Evolutionary conservation across 2,329 filamentous ascomycete genomes (phyloP), one percentile per base, ranked within the genome.

Genomic region (Fusarium pilosicola): DNA sequence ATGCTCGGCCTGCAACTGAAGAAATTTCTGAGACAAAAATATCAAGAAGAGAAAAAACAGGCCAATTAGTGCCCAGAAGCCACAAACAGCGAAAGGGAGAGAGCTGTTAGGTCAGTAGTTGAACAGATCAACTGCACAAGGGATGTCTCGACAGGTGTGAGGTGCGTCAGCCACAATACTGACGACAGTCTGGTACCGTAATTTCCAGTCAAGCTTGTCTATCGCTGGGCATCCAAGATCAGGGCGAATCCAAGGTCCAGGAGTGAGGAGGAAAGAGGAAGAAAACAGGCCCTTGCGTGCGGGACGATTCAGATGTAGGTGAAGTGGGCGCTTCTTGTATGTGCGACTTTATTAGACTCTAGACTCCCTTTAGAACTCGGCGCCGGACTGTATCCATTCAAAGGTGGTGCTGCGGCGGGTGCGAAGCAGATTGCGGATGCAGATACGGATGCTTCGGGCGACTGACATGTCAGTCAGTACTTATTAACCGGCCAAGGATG

Each of bases 401-500:
- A 68, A 76, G 60, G 60, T 77, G 70, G 76, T 77, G 74, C 72
- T 76, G 66, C 54, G 56, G 68, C 76, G 76, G 76, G 75, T 70
- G 76, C 59, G 65, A 59, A 60, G 55, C 55, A 46, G 54, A 58
- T 55, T 48, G 54, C 61, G 54, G 54, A 77, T 70, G 54, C 65
- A 68, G 63, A 68, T 68, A 62, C 76, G 76, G 76, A 78, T 70
- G 76, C 63, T 76, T 78, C 76, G 76, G 76, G 69, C 71, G 71
- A 71, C 75, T 77, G 71, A 75, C 74, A 77, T 76, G 72, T 74
- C 74, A 75, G 65, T 68, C 42, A 69, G 66, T 63, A 57, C 62
- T 65, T 65, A 61, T 72, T 63, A 67, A 69, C 66, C 48, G 48
- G 67, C 74, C 74, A 77, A 74, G 69, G 62, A 72, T 69, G 59